These are phyloP conservation scores for Leishmania tarentolae DNA, from an alignment of 208 protist genomes.

Conservation along the genomic window DNA sequence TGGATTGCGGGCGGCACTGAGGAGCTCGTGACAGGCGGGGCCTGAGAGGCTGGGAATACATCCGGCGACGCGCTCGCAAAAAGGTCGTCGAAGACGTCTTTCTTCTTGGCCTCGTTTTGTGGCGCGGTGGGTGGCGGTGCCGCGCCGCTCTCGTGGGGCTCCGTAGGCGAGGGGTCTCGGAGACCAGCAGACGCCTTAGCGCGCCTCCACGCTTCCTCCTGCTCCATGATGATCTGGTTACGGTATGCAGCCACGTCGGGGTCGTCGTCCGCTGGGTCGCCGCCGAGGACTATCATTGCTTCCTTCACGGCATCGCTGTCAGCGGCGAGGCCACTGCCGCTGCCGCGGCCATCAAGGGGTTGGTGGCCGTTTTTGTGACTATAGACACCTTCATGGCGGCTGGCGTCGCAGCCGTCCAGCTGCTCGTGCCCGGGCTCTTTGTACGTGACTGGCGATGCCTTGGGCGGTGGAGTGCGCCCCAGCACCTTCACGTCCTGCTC, in stretches of 20 bases:
- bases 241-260: slow-evolving; percentile 59
- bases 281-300: slow-evolving; percentile 64
- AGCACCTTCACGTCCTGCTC: slow-evolving; percentile 88
- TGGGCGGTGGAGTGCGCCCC: slow-evolving; percentile 52
- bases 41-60: slow-evolving; percentile 8
- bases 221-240: slow-evolving; percentile 65
- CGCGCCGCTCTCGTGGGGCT: neutral
- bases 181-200: slow-evolving; percentile 39
- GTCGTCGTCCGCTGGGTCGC: slow-evolving; percentile 49
- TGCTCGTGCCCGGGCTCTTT: slow-evolving; percentile 41
- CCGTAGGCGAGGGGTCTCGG: slow-evolving; percentile 1
- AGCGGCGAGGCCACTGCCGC: neutral
- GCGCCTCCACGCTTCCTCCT: slow-evolving; percentile 64
- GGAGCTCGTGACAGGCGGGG: slow-evolving; percentile 1
- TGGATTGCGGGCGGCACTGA: slow-evolving; percentile 7
- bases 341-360: neutral
- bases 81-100: slow-evolving; percentile 78
- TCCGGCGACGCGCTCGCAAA: slow-evolving; percentile 50
- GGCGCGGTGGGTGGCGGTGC: neutral
- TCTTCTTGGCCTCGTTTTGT: slow-evolving; percentile 21
- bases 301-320: slow-evolving; percentile 37
- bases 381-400: neutral
- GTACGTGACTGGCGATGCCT: slow-evolving; percentile 64
- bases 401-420: slow-evolving; percentile 18
- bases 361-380: slow-evolving; percentile 5